These are phyloP conservation scores for Xylaria sp. DNA, from an alignment of 2,329 filamentous ascomycete genomes.

Conservation along the genomic window DNA sequence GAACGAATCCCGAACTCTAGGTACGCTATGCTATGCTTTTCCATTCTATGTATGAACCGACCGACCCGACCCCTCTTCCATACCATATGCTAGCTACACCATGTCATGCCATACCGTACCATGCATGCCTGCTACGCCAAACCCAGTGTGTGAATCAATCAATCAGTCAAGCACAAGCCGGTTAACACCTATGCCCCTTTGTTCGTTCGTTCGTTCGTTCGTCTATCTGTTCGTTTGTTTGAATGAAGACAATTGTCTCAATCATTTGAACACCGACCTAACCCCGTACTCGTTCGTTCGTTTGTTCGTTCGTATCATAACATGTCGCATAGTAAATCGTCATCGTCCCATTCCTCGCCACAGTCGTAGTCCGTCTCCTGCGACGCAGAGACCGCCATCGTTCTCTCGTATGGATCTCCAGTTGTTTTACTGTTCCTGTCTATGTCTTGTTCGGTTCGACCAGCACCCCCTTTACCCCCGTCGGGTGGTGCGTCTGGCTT, in stretches of 20 bases:
- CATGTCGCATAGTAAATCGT: slow-evolving; percentile 33
- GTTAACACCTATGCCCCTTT: background rate
- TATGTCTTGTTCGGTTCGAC: background rate
- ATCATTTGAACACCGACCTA: too few relatives aligned
- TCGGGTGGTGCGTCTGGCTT: too few relatives aligned
- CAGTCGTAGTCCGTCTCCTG: slow-evolving; percentile 47
- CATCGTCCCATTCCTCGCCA: slow-evolving; percentile 40
- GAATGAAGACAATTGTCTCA: too few relatives aligned
- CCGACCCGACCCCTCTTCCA: too few relatives aligned
- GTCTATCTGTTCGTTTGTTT: background rate
- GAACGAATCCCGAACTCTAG: slow-evolving; percentile 16
- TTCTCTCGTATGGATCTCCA: background rate
- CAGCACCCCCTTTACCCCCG: too few relatives aligned
- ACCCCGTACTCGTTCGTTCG: too few relatives aligned
- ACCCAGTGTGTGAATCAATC: background rate
- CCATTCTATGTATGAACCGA: too few relatives aligned
- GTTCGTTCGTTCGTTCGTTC: background rate
- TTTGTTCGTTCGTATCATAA: slow-evolving; percentile 7
- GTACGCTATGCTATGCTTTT: background rate
- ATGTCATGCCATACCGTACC: background rate
- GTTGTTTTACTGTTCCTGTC: background rate
- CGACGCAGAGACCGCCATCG: slow-evolving; percentile 37
- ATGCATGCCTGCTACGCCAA: background rate
- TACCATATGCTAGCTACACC: background rate
- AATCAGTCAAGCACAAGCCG: background rate